A percentile compares a stretch with the other conserved stretches of the same genome.
phyloP scores from a whole-genome alignment of 2,329 filamentous ascomycete species.

The Aureobasidium namibiae region DNA sequence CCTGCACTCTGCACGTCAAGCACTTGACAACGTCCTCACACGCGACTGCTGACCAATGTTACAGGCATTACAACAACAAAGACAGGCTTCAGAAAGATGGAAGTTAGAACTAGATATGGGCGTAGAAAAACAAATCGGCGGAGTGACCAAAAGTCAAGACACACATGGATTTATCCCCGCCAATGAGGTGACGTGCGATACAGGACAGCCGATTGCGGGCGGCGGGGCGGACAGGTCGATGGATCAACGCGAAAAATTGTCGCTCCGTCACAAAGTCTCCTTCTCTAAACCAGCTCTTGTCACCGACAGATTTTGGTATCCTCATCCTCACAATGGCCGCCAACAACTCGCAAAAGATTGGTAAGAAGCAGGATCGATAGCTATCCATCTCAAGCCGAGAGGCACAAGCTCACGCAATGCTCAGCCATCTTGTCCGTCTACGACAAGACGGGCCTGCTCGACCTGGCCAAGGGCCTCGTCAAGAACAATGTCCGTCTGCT shows the following conservation, averaged over 20 bases:
- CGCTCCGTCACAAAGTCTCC: background rate
- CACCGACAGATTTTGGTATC: background rate
- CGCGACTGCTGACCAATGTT: background rate
- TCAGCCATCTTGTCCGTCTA: constrained; percentile 91
- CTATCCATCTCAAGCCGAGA: background rate
- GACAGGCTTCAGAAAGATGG: background rate
- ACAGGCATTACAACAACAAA: background rate
- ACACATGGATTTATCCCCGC: background rate
- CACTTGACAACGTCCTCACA: background rate
- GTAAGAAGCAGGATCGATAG: constrained; percentile 7
- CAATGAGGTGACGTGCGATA: background rate
- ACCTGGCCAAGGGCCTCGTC: constrained; percentile 82
- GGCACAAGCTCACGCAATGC: constrained; percentile 5
- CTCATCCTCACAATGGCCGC: background rate
- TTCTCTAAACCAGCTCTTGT: background rate
- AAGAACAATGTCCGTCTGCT: constrained; percentile 87
- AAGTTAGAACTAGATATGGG: background rate
- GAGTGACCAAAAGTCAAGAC: constrained; percentile 3
- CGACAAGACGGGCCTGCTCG: constrained; percentile 92
- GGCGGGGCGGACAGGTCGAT: no score
- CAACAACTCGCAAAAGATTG: constrained; percentile 12
- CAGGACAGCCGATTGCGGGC: background rate
- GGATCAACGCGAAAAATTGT: constrained; percentile 4
- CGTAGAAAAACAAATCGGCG: constrained; percentile 1
- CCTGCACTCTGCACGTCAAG: no score